Base-by-base conservation (phyloP, 768 basidiomycete genomes). In the Phlebiopsis flavidoalba region DNA sequence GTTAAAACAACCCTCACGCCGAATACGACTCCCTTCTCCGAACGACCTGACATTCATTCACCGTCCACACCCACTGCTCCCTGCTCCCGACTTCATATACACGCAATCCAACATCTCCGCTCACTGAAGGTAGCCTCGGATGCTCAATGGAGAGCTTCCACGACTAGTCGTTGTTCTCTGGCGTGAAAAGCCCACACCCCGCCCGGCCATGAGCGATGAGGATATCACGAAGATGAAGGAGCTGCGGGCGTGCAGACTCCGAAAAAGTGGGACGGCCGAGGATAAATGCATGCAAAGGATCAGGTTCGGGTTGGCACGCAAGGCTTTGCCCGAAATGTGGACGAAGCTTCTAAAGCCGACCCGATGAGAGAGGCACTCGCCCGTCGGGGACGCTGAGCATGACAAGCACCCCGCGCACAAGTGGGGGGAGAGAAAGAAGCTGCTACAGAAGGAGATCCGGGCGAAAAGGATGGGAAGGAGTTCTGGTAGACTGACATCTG, bases 371-470 rank as follows among this genome's bases (percentile, higher is more conserved):
- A 72, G 55, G 73, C 79, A 58, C 72, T 76, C 56, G 75, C 64
- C 60, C 72, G 63, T 60, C 77, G 82, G 60, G n/a, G 81, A 86
- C 21, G 74, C 65, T 54, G 74, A 73, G 65, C 83, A 85, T 59
- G 79, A 74, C 58, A 73, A 69, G 56, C 69, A 74, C 33, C 77
- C 83, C 63, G 80, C 75, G 26, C n/a, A n/a, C n/a, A 75, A 77
- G 62, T 93, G 92, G 91, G 86, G 89, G 22, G 87, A 91, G 73
- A n/a, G n/a, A n/a, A 80, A 80, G 69, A 86, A 86, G 72, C 66
- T 78, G 47, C 75, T 86, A 58, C 76, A 82, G 5, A 79, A 77
- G 71, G 86, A 86, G n/a, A 83, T 92, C 53, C 74, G 80, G 65
- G 77, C 77, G 69, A 89, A 86, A 72, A 80, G 90, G 64, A 83